Evolutionary conservation across 352 stramenopile genomes (phyloP), one percentile per base, ranked within the genome.

Genomic region (Stramenopiles sp.): DNA sequence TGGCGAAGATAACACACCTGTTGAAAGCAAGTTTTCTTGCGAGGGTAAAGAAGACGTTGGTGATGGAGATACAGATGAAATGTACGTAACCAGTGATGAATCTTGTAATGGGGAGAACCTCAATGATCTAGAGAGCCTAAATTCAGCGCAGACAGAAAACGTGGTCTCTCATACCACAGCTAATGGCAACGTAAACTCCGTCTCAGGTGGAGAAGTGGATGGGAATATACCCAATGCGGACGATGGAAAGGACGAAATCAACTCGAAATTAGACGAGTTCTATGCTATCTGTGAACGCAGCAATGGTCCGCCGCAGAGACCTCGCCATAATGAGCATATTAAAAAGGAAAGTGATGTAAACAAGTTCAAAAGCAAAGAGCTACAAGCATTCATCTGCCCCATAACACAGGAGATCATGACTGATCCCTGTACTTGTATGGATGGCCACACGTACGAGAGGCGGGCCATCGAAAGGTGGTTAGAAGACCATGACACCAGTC

Each of bases 391-490:
- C 14, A 14, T 78, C 4, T 87, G 84, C 75, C 82, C 86, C 7
- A 86, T 88, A 80, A 84, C 32, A 29, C 67, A 82, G 14, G 29
- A 86, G 8, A 78, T 89, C 30, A 89, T 89, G 86, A 80, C 76
- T 8, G 86, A 89, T 80, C 86, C 86, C 25, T 86, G 89, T n/a
- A 80, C 87, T 14, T 81, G 81, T 8, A 76, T 76, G 67, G 86
- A 89, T 81, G 86, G 86, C 7, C 84, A 88, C 39, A 82, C 84
- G 27, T 89, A 89, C 84, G 86, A 89, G 67, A 84, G 85, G 7
- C 31, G 30, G 8, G 82, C 80, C 0, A 89, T 89, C 81, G 55
- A 83, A 44, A 67, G 88, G 82, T 89, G 86, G 86, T 82, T 89
- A 30, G 33, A 71, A 31, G 67, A 81, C 14, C 83, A 88, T 78